These are phyloP conservation scores for Stagonosporopsis rhizophila DNA, from an alignment of 2,329 filamentous ascomycete genomes.

Conservation along the genomic window DNA sequence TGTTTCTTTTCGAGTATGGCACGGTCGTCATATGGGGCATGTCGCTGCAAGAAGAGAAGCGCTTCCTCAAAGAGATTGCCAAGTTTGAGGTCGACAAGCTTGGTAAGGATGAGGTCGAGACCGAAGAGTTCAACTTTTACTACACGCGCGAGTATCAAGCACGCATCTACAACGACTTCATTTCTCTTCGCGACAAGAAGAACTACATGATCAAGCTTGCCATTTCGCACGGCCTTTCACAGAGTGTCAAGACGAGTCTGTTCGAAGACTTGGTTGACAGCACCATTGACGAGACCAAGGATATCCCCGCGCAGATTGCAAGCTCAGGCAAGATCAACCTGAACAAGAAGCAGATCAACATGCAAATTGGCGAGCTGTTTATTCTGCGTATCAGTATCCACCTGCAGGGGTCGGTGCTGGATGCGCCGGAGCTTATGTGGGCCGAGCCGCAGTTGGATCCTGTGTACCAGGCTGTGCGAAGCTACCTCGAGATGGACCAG, in stretches of 20 bases:
- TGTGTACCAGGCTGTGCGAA: conserved; percentile 92
- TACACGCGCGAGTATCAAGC: conserved; percentile 98
- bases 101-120: conserved; percentile 85
- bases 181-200: conserved; percentile 88
- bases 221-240: conserved; percentile 92
- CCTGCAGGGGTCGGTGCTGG: conserved; percentile 92
- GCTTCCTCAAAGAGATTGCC: conserved; percentile 90
- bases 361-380: conserved; percentile 98
- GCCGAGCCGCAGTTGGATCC: conserved; percentile 96
- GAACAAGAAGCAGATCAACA: conserved; percentile 90
- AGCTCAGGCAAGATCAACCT: conserved; percentile 90
- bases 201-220: conserved; percentile 99
- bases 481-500: conserved; percentile 98
- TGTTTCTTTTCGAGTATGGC: conserved; percentile 97
- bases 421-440: conserved; percentile 98
- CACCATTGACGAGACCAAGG: conserved; percentile 91
- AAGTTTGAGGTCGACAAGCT: conserved; percentile 95
- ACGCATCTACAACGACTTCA: conserved; percentile 99
- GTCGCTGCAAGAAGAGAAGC: conserved; percentile 85
- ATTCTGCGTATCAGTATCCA: conserved; percentile 98
- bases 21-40: conserved; percentile 99
- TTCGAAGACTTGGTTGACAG: conserved; percentile 96
- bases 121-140: conserved; percentile 99
- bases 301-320: conserved; percentile 91
- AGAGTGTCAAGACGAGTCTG: conserved; percentile 96